Evolutionary conservation across 208 protist species (phyloP), one percentile per base, ranked within the genome.

Genomic region (Trypanosoma brucei): DNA sequence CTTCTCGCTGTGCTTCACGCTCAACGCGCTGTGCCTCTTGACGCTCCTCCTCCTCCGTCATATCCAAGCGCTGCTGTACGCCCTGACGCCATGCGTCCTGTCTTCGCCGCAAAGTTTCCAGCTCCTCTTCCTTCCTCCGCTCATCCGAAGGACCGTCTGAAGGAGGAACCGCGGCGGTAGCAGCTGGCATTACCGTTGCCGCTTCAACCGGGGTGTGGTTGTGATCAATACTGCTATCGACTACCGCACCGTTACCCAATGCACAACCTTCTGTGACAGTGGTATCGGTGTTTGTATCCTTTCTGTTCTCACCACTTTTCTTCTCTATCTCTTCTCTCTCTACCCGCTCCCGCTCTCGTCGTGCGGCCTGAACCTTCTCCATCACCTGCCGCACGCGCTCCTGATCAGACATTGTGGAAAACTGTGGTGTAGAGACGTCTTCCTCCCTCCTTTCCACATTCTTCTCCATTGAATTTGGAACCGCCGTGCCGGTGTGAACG

Each of bases 51-150:
- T 60, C 68, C 14, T 79, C 70, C 30, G 62, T 50, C 49, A 13
- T 74, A 68, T 83, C 70, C 2, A 65, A 50, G 39, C 87, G 76
- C 35, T 70, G 68, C 45, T 79, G 65, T 48, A 92, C 62, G 57
- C 78, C 78, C 30, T 46, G 48, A 36, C 60, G 68, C 86, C 88
- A 94, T 11, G 77, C 76, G 35, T 86, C 68, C 75, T 94, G 88
- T 22, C 81, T 76, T 2, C 71, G 67, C 2, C 54, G 75, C 58
- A 91, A 68, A 3, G 59, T 58, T 13, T 60, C 59, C 31, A 79
- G 48, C 30, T 71, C 79, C 2, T 46, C 68, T 14, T 59, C 37
- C 37, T 44, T 52, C 37, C 46, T 13, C 6, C 5, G 7, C 42
- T 2, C 22, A 37, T 42, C 68, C 71, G 42, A 7, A 55, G 11